Evolutionary conservation across 371 early-diverging fungal genomes (phyloP).

Genomic region (Mortierella sp.): DNA sequence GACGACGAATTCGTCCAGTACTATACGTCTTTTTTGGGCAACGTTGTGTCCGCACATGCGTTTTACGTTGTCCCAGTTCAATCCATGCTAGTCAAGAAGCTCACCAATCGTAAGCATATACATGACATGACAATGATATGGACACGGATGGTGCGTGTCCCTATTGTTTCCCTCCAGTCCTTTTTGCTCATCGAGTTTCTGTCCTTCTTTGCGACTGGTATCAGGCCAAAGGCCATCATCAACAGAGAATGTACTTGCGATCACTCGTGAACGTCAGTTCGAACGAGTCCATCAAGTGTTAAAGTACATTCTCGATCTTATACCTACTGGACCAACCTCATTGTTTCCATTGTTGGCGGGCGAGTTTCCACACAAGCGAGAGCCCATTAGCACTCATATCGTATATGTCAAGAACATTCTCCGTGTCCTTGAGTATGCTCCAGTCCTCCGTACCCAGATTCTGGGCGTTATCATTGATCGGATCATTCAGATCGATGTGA

Average conservation of each 20-base stretch:
- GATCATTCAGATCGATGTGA: constrained; percentile 89
- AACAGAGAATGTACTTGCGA: constrained; percentile 1
- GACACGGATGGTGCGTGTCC: too few relatives aligned
- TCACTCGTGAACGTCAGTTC: constrained; percentile 21
- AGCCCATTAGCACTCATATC: constrained; percentile 71
- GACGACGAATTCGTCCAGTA: constrained; percentile 70
- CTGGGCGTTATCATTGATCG: constrained; percentile 82
- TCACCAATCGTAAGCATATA: constrained; percentile 70
- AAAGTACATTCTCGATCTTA: constrained; percentile 72
- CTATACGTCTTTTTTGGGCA: constrained; percentile 79
- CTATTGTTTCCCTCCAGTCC: too few relatives aligned
- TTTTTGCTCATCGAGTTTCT: too few relatives aligned
- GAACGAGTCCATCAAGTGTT: constrained; percentile 77
- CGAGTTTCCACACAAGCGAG: constrained; percentile 82
- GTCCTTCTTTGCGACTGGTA: too few relatives aligned
- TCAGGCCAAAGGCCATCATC: constrained; percentile 16
- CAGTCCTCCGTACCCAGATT: constrained; percentile 77
- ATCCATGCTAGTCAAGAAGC: constrained; percentile 66
- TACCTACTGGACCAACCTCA: constrained; percentile 81
- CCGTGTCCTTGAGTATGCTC: constrained; percentile 78
- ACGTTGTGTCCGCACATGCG: constrained; percentile 89
- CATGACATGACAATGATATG: too few relatives aligned
- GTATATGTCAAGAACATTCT: constrained; percentile 83
- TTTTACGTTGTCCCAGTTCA: constrained; percentile 77
- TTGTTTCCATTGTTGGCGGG: constrained; percentile 72